phyloP scores from a whole-genome alignment of 352 stramenopile genomes.

The Lagenidium sp. region DNA sequence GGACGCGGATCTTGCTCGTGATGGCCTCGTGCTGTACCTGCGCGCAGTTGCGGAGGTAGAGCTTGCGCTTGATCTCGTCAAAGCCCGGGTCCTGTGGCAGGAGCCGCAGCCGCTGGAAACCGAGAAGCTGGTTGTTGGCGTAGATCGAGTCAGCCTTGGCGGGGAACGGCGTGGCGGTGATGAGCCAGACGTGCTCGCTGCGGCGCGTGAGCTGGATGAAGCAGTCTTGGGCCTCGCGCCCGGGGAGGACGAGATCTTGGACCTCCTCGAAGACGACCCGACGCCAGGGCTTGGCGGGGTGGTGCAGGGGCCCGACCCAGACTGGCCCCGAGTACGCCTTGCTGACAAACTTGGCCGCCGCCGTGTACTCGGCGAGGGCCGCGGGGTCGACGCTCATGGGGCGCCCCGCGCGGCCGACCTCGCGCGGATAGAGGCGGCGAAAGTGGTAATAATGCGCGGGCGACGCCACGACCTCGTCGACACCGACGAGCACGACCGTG shows the following conservation, averaged over 20 bases:
- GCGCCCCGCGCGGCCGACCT: constrained; percentile 20
- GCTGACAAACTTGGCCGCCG: constrained; percentile 72
- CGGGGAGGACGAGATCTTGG: constrained; percentile 72
- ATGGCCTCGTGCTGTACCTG: constrained; percentile 79
- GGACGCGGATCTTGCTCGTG: constrained; percentile 63
- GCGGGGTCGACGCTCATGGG: constrained; percentile 35
- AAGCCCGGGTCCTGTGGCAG: constrained; percentile 64
- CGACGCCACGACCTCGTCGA: constrained; percentile 64
- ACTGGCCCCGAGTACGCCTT: constrained; percentile 72
- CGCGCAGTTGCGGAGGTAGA: constrained; percentile 81
- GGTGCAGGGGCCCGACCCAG: constrained; percentile 55
- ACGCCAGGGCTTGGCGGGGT: constrained; percentile 58
- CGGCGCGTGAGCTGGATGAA: constrained; percentile 75
- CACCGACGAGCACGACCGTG: constrained; percentile 72
- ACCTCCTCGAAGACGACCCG: constrained; percentile 85
- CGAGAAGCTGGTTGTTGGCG: constrained; percentile 83
- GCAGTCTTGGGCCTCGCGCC: constrained; percentile 65
- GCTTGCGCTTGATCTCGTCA: constrained; percentile 81
- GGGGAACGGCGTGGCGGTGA: constrained; percentile 79
- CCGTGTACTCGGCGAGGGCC: constrained; percentile 44
- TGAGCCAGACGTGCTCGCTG: constrained; percentile 77
- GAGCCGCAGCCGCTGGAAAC: constrained; percentile 69
- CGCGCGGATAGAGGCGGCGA: constrained; percentile 42
- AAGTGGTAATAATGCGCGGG: constrained; percentile 48
- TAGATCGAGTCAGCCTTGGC: constrained; percentile 75